phyloP scores from a whole-genome alignment of 768 basidiomycete species.

The Exidia glandulosa region DNA sequence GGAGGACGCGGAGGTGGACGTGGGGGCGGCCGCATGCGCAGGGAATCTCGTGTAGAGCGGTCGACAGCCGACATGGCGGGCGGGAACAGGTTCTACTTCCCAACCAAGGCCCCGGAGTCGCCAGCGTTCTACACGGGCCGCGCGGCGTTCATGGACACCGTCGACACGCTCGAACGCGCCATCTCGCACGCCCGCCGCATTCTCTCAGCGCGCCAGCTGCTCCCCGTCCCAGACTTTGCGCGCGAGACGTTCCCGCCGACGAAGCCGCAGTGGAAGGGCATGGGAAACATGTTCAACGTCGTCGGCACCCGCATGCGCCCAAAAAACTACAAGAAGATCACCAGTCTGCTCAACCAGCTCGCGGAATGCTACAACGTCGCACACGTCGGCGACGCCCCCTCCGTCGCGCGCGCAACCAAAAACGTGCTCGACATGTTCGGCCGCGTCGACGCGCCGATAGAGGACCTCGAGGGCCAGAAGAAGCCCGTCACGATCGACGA shows the following conservation, averaged over 20 bases:
- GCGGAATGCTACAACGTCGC: conserved; percentile 53
- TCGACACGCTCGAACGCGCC: conserved; percentile 55
- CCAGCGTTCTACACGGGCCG: conserved; percentile 80
- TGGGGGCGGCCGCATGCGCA: not conserved
- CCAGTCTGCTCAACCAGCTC: conserved; percentile 52
- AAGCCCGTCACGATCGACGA: conserved; percentile 56
- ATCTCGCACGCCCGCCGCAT: conserved; percentile 44
- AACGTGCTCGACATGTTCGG: conserved; percentile 54
- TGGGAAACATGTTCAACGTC: conserved; percentile 43
- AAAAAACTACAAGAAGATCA: conserved; percentile 56
- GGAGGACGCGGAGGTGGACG: not conserved
- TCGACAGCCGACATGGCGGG: not conserved
- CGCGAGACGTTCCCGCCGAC: conserved; percentile 45
- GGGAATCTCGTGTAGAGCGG: too few species aligned
- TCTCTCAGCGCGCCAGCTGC: conserved; percentile 54
- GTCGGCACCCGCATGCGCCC: conserved; percentile 54
- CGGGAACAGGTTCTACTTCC: not conserved
- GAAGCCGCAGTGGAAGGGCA: conserved; percentile 58
- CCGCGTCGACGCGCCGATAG: conserved; percentile 35
- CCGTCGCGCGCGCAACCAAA: conserved; percentile 39
- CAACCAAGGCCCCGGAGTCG: conserved; percentile 20
- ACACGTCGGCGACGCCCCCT: conserved; percentile 41
- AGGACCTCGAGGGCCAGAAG: conserved; percentile 36
- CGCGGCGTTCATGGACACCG: conserved; percentile 60
- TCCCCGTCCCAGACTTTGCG: conserved; percentile 69